Conservation (phyloP, 140 eudicot genomes). For the Bidens hawaiensis region DNA sequence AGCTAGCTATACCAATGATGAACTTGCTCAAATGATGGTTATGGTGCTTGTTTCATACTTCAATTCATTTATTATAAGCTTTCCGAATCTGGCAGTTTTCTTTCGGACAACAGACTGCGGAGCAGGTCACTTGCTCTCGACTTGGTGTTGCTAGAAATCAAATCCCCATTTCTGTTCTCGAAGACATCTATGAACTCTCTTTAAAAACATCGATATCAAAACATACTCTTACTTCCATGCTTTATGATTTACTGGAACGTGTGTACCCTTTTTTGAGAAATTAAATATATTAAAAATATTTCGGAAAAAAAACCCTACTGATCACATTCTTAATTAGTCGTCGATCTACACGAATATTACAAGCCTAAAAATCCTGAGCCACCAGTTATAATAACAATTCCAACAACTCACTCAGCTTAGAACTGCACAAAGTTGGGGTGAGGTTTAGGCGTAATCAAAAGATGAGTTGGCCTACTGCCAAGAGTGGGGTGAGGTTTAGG, state of each 20-base stretch:
- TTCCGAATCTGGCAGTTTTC: not conserved
- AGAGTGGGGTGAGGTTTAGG: conserved; percentile 19
- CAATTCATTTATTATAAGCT: not conserved
- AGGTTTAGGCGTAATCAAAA: no score
- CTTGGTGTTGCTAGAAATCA: conserved; percentile 29
- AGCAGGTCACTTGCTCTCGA: not conserved
- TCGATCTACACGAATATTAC: conserved; percentile 23
- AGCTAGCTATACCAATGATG: not conserved
- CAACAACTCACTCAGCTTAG: conserved; percentile 12
- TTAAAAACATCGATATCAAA: not conserved
- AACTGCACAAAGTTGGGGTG: conserved; percentile 21
- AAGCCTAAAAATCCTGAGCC: not conserved
- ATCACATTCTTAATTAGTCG: conserved; percentile 28
- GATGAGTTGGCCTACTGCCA: no score
- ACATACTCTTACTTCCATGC: conserved; percentile 3
- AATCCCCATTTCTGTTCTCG: conserved; percentile 28
- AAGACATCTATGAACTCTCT: conserved; percentile 13
- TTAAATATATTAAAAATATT: not conserved
- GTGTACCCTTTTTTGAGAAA: conserved; percentile 14
- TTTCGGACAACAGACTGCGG: conserved; percentile 12
- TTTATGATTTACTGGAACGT: conserved; percentile 6
- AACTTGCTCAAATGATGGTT: conserved; percentile 16
- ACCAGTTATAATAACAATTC: not conserved
- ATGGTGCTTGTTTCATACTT: conserved; percentile 23
- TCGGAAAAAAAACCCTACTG: not conserved